Conservation (phyloP, 1,284 basidiomycete genomes). For the Xerocomus amazonicus region DNA sequence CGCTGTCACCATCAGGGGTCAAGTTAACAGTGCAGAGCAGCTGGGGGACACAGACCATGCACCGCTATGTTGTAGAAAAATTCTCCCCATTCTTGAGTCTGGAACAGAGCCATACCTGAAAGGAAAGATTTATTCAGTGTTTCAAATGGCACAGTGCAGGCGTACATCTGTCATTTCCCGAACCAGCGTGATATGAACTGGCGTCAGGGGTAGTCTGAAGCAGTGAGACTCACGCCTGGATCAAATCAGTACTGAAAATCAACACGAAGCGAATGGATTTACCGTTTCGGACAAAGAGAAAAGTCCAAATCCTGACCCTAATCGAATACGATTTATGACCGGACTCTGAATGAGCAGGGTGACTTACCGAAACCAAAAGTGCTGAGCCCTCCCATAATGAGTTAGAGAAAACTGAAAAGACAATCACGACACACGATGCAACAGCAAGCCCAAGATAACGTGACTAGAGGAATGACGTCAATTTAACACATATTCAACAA, state of each 20-base stretch:
- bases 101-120: too few species aligned
- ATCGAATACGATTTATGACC: not conserved
- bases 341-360: not conserved
- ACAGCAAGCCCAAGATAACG: conserved; percentile 10
- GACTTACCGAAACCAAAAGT: not conserved
- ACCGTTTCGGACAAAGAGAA: conserved; percentile 5
- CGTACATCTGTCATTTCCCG: conserved; percentile 5
- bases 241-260: not conserved
- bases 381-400: not conserved
- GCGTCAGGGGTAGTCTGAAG: not conserved
- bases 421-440: conserved; percentile 2
- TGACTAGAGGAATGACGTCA: not conserved
- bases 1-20: too few species aligned
- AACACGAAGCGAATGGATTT: not conserved
- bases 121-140: not conserved
- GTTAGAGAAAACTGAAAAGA: not conserved
- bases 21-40: too few species aligned
- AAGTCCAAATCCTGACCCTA: not conserved
- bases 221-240: conserved; percentile 3
- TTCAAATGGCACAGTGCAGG: too few species aligned
- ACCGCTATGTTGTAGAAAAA: too few species aligned
- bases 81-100: too few species aligned
- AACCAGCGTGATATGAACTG: not conserved
- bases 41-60: too few species aligned
- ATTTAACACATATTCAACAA: not conserved